Base-by-base conservation (phyloP, 257 asterid genomes). In the Solanum habrochaites region DNA sequence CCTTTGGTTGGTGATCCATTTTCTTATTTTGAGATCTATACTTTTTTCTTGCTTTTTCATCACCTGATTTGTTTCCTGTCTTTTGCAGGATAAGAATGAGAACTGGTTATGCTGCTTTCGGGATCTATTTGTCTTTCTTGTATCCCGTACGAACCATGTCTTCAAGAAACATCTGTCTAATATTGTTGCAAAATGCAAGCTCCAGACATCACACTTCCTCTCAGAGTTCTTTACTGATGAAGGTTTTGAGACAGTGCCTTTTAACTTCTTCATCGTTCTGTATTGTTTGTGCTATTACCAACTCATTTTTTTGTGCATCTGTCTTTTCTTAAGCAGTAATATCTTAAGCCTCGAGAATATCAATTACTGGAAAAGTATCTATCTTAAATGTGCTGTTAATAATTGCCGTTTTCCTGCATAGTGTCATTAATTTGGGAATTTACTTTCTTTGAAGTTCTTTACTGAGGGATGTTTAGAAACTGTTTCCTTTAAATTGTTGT, bases 61-160 rank as follows among this genome's bases (percentile, higher is more conserved):
- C 80, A 70, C 62, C 74, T 73, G 52, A 49, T 88, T 71, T 49
- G 39, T 88, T 75, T 85, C 85, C 89, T 67, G 43, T 52, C 49
- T 27, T 84, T 90, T 80, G 74, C 95, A 97, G 99, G 96, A 90
- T 83, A 87, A 88, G 89, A 90, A 88, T 87, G 98, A 83, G 91
- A 90, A 86, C 87, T 93, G 94, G 94, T 82, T 62, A 45, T 86
- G 90, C 89, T 89, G 85, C 84, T 94, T 95, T 90, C 93, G 90
- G 87, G 94, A 91, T 87, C 87, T 97, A 42, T 96, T 93, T 92
- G 71, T 92, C 83, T 95, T 97, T 92, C 92, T 94, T 89, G 91
- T 94, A 43, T 90, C 96, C 60, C 92, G 90, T 88, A 82, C 92
- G 8, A 90, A 88, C 72, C 93, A 90, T 87, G 87, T 86, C 83